Percentiles rank a stretch among this genome's conserved stretches.
These are phyloP conservation scores for Scortechinia acanthostroma DNA, from an alignment of 2,329 filamentous ascomycete species.

Conservation along the genomic window DNA sequence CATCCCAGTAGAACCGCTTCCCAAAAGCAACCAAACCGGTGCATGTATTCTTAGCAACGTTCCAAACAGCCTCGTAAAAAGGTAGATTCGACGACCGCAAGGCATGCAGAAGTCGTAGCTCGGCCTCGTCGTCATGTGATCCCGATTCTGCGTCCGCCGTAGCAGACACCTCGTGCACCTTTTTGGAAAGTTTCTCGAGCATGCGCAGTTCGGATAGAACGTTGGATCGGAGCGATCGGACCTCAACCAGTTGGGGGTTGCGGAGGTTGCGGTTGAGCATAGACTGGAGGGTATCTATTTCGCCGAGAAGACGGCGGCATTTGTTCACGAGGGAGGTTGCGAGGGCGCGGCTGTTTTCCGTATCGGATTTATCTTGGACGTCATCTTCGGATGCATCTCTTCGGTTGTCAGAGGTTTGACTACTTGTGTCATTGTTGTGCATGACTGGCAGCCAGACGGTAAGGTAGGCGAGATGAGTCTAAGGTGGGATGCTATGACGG, in stretches of 20 bases:
- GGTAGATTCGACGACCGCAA: slow-evolving; percentile 52
- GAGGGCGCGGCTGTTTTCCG: background rate
- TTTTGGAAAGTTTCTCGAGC: slow-evolving; percentile 21
- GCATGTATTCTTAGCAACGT: slow-evolving; percentile 37
- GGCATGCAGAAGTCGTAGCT: slow-evolving; percentile 29
- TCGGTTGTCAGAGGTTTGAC: too few species aligned
- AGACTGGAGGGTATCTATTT: slow-evolving; percentile 26
- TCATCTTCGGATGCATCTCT: too few species aligned
- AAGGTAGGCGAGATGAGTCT: too few species aligned
- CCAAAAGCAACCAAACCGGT: slow-evolving; percentile 39
- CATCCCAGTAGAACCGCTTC: slow-evolving; percentile 38
- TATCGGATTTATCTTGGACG: too few species aligned
- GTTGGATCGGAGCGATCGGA: slow-evolving; percentile 28
- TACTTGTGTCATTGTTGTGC: too few species aligned
- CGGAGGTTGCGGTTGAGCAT: slow-evolving; percentile 20
- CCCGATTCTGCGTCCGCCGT: background rate
- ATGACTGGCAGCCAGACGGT: too few species aligned
- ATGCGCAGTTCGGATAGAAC: slow-evolving; percentile 28
- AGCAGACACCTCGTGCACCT: background rate
- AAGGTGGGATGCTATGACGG: too few species aligned
- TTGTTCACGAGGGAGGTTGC: slow-evolving; percentile 8
- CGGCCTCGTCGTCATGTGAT: background rate
- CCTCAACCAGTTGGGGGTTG: slow-evolving; percentile 30
- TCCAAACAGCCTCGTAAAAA: slow-evolving; percentile 52
- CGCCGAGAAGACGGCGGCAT: slow-evolving; percentile 25